Evolutionary conservation across 2,329 filamentous ascomycete genomes (phyloP).

Genomic region (Epichloe sibirici): DNA sequence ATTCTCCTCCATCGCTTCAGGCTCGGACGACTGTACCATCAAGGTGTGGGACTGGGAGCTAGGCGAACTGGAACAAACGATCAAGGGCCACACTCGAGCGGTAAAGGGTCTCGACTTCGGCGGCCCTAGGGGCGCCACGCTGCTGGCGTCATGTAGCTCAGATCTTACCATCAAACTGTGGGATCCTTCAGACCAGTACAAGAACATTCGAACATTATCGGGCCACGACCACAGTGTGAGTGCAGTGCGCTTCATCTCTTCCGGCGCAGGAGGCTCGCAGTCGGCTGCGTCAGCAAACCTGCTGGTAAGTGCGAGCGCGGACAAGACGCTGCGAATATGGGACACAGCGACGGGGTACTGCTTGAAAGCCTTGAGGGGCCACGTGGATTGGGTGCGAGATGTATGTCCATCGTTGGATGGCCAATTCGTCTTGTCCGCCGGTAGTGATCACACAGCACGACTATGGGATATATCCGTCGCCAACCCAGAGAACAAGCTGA

Average conservation of each 20-base stretch:
- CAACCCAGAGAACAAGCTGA: slow-evolving; percentile 58
- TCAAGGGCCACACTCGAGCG: slow-evolving; percentile 85
- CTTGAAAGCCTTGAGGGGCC: slow-evolving; percentile 71
- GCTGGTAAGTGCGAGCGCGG: slow-evolving; percentile 71
- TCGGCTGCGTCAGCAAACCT: slow-evolving; percentile 65
- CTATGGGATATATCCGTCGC: slow-evolving; percentile 67
- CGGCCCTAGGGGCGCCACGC: slow-evolving; percentile 64
- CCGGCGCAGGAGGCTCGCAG: slow-evolving; percentile 63
- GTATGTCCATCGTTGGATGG: slow-evolving; percentile 76
- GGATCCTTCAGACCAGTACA: slow-evolving; percentile 84
- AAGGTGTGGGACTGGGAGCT: slow-evolving; percentile 98
- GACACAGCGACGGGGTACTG: slow-evolving; percentile 86
- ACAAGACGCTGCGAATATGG: slow-evolving; percentile 78
- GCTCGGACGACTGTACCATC: slow-evolving; percentile 84
- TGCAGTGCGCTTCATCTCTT: slow-evolving; percentile 74
- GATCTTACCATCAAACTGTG: slow-evolving; percentile 92
- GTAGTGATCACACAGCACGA: slow-evolving; percentile 67
- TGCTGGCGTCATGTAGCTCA: slow-evolving; percentile 53
- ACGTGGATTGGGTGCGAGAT: slow-evolving; percentile 78
- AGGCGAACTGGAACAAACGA: slow-evolving; percentile 76
- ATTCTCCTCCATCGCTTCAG: slow-evolving; percentile 81
- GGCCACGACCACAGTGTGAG: slow-evolving; percentile 88
- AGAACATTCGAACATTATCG: slow-evolving; percentile 82
- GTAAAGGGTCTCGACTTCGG: slow-evolving; percentile 86
- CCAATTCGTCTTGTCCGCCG: slow-evolving; percentile 66